These are phyloP conservation scores for Mucor saturninus DNA, from an alignment of 371 early-diverging fungal species.

Conservation along the genomic window DNA sequence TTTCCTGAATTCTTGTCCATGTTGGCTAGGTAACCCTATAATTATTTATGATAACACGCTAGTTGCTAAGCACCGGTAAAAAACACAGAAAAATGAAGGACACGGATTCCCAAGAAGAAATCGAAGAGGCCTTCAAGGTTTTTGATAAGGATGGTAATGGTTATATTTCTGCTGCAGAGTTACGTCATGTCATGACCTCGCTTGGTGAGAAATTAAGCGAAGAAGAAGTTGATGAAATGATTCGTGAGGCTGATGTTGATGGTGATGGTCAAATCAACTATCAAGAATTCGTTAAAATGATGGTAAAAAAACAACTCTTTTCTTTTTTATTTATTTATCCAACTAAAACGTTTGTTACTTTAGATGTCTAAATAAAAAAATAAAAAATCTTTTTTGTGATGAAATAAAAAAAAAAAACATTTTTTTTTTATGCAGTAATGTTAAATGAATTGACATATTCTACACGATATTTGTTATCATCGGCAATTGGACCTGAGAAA, in stretches of 20 bases:
- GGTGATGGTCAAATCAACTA: conserved; percentile 91
- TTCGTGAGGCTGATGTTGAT: conserved; percentile 85
- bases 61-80: neutral
- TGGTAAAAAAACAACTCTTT: conserved; percentile 47
- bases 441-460: conserved; percentile 39
- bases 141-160: conserved; percentile 66
- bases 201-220: conserved; percentile 79
- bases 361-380: conserved; percentile 31
- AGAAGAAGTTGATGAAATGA: conserved; percentile 87
- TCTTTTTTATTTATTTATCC: neutral
- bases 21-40: conserved; percentile 70
- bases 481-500: conserved; percentile 44
- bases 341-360: neutral
- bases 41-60: too few relatives aligned
- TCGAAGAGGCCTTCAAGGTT: conserved; percentile 61
- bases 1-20: conserved; percentile 92
- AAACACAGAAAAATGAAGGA: conserved; percentile 53
- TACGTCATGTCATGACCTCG: conserved; percentile 58
- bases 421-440: conserved; percentile 25
- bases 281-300: conserved; percentile 94
- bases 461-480: conserved; percentile 42
- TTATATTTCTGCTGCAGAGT: conserved; percentile 57
- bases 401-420: conserved; percentile 1
- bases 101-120: conserved; percentile 55
- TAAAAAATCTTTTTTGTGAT: neutral